A percentile compares a stretch with the other conserved stretches of the same genome.
Evolutionary conservation across 2,329 filamentous ascomycete species (phyloP).

Genomic region (Lachnellula hyalina): DNA sequence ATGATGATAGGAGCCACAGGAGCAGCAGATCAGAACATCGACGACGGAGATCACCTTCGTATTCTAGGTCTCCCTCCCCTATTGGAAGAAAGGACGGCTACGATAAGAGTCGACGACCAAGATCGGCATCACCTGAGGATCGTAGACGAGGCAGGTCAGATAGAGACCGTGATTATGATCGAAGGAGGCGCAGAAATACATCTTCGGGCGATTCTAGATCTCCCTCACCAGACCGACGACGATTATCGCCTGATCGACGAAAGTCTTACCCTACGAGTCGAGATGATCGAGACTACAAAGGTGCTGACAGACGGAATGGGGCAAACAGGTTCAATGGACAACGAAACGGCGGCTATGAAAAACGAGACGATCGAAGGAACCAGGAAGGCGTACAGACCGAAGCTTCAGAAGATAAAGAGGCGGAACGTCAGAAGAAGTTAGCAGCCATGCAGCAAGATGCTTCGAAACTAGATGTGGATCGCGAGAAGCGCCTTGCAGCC

Average conservation of each 20-base stretch:
- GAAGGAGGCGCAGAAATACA: constrained; percentile 18
- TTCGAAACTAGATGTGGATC: constrained; percentile 63
- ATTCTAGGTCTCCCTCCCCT: constrained; percentile 28
- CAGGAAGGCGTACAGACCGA: constrained; percentile 17
- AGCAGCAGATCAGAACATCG: constrained; percentile 33
- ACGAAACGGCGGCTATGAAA: constrained; percentile 21
- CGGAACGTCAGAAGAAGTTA: constrained; percentile 60
- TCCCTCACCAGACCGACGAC: constrained; percentile 34
- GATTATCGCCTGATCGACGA: constrained; percentile 30
- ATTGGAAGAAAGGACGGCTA: constrained; percentile 19
- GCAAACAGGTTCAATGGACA: constrained; percentile 24
- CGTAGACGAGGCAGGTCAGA: constrained; percentile 15
- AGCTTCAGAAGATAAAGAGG: constrained; percentile 36
- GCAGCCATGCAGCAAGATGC: constrained; percentile 71
- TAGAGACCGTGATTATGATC: constrained; percentile 16
- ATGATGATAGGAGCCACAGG: constrained; percentile 33
- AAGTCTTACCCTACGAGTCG: constrained; percentile 24
- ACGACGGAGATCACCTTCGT: constrained; percentile 39
- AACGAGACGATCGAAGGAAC: constrained; percentile 24
- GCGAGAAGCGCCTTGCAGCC: constrained; percentile 61
- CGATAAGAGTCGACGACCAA: constrained; percentile 15
- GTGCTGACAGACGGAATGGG: constrained; percentile 19
- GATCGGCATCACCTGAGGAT: constrained; percentile 29
- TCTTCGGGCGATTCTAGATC: constrained; percentile 31
- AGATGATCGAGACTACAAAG: constrained; percentile 23